Evolutionary conservation across 163 green algal genomes (phyloP).

Genomic region (Scenedesmus sp.): DNA sequence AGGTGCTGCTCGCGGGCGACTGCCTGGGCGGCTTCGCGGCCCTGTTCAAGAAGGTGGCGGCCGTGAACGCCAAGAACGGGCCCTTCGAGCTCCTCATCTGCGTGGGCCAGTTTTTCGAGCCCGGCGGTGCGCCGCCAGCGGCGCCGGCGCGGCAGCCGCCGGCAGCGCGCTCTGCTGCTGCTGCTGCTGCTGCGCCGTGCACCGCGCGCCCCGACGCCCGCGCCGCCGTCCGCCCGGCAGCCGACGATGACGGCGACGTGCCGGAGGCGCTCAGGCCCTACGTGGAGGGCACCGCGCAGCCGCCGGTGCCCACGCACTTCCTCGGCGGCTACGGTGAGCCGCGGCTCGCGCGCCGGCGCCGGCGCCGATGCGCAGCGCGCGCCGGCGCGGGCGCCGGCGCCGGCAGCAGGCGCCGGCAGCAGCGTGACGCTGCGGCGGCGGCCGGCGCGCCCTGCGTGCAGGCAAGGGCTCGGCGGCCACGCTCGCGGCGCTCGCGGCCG

Average conservation of each 20-base stretch:
- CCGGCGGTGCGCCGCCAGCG: slow-evolving; percentile 42
- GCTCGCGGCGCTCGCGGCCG: slow-evolving; percentile 17
- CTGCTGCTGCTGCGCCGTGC: background rate
- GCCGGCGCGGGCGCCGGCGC: no score
- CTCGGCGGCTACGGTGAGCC: slow-evolving; percentile 69
- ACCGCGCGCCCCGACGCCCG: background rate
- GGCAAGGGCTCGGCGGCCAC: slow-evolving; percentile 21
- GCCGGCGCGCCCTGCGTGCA: slow-evolving; percentile 8
- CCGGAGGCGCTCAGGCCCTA: slow-evolving; percentile 65
- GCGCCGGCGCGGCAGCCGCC: background rate
- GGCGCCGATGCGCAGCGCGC: no score
- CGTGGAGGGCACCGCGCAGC: slow-evolving; percentile 58
- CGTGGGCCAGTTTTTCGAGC: slow-evolving; percentile 74
- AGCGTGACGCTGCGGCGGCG: background rate
- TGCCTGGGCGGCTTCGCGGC: slow-evolving; percentile 57
- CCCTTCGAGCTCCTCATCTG: slow-evolving; percentile 85
- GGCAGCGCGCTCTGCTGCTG: background rate
- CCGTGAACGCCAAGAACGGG: slow-evolving; percentile 77
- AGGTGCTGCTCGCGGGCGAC: slow-evolving; percentile 65
- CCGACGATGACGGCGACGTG: slow-evolving; percentile 41
- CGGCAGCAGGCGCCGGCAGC: background rate
- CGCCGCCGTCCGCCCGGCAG: no score
- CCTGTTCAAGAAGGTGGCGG: slow-evolving; percentile 68
- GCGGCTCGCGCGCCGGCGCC: background rate
- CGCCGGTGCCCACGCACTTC: slow-evolving; percentile 82